Evolutionary conservation across 805 yeast species (phyloP).

Genomic region (Candida stauntonica): DNA sequence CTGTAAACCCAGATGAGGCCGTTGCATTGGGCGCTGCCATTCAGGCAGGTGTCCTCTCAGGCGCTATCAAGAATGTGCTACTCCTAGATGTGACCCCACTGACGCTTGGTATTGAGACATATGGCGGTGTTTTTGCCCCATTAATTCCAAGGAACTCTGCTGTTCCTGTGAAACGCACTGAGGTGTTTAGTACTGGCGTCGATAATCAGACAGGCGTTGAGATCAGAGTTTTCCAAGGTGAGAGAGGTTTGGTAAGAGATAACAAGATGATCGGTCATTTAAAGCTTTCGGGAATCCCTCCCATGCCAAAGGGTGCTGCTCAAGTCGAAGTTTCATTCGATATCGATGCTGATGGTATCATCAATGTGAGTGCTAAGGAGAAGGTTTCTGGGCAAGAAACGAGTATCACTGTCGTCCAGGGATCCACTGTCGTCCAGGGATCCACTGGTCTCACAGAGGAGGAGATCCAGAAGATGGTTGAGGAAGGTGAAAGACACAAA

Average conservation of each 20-base stretch:
- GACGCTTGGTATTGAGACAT: conserved; percentile 79
- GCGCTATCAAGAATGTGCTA: conserved; percentile 75
- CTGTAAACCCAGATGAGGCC: conserved; percentile 90
- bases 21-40: conserved; percentile 89
- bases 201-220: conserved; percentile 85
- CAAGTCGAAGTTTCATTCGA: conserved; percentile 75
- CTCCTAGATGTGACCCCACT: conserved; percentile 79
- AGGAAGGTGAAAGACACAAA: conserved; percentile 62
- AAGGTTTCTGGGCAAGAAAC: conserved; percentile 74
- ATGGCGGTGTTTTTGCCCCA: conserved; percentile 80
- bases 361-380: conserved; percentile 78
- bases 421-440: conserved; percentile 58
- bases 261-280: conserved; percentile 75
- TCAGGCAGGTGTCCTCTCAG: conserved; percentile 83
- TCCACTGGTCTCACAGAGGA: conserved; percentile 65
- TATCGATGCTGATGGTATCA: conserved; percentile 79
- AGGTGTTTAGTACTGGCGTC: conserved; percentile 74
- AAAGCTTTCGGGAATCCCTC: conserved; percentile 66
- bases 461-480: conserved; percentile 58
- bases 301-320: conserved; percentile 75
- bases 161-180: conserved; percentile 72
- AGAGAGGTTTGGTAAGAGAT: conserved; percentile 71
- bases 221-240: conserved; percentile 77
- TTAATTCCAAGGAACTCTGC: conserved; percentile 74
- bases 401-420: conserved; percentile 62